These are phyloP conservation scores for Thymus mandschuricus DNA, from an alignment of 257 asterid genomes.

Conservation along the genomic window DNA sequence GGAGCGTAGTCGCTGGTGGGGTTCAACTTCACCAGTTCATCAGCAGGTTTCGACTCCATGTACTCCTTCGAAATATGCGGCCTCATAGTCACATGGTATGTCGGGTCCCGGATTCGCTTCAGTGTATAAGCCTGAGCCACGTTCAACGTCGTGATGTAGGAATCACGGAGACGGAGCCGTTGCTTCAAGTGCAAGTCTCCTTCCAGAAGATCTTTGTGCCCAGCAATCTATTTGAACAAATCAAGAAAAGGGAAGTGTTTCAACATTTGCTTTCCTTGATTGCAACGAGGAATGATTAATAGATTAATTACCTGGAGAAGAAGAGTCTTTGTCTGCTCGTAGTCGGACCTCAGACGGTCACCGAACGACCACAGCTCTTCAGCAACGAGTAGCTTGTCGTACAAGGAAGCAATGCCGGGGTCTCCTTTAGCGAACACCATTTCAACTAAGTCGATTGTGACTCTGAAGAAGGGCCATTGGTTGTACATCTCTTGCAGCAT, in stretches of 20 bases:
- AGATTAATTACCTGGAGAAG: constrained; percentile 51
- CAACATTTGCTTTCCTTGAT: not conserved
- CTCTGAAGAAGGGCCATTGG: constrained; percentile 71
- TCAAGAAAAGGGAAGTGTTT: not conserved
- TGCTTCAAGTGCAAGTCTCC: constrained; percentile 70
- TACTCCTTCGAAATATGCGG: constrained; percentile 58
- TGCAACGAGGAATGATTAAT: not conserved
- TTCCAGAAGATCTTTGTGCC: constrained; percentile 65
- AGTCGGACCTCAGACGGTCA: constrained; percentile 52
- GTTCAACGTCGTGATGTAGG: constrained; percentile 63
- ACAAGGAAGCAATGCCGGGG: constrained; percentile 65
- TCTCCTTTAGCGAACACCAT: constrained; percentile 79
- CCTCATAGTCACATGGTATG: constrained; percentile 59
- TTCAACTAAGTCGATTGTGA: constrained; percentile 60
- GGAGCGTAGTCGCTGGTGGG: constrained; percentile 72
- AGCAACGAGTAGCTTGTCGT: constrained; percentile 62
- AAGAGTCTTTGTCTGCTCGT: constrained; percentile 55
- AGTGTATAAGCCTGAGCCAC: constrained; percentile 64
- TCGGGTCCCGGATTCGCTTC: constrained; percentile 65
- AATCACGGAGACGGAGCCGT: constrained; percentile 55
- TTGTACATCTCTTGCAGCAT: constrained; percentile 68
- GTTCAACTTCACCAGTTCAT: constrained; percentile 60
- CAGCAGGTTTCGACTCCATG: constrained; percentile 54
- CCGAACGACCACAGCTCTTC: constrained; percentile 61
- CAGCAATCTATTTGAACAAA: constrained; percentile 49